Evolutionary conservation across 2,329 filamentous ascomycete species (phyloP).

Genomic region (Arthrobotrys musiformis): DNA sequence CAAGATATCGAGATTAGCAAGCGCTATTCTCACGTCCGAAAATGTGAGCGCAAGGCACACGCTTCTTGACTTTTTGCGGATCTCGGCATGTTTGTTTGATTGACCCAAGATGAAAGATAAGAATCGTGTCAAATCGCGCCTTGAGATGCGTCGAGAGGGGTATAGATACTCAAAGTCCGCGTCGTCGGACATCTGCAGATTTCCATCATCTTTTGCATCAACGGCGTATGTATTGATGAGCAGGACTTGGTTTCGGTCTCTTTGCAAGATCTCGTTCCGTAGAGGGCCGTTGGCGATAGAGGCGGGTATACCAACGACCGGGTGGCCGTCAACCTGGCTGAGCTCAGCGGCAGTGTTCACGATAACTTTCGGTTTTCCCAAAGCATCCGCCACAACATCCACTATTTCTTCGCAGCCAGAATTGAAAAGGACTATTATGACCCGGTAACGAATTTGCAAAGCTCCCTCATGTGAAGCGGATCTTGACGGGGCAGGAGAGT

Average conservation of each 20-base stretch:
- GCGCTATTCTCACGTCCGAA: conserved; percentile 81
- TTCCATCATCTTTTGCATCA: conserved; percentile 71
- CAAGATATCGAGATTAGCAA: conserved; percentile 86
- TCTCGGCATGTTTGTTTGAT: conserved; percentile 78
- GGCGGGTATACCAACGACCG: conserved; percentile 31
- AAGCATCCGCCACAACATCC: conserved; percentile 78
- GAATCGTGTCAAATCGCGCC: conserved; percentile 80
- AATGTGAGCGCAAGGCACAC: conserved; percentile 91
- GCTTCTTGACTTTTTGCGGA: conserved; percentile 80
- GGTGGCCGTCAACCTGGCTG: conserved; percentile 50
- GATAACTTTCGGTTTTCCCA: conserved; percentile 77
- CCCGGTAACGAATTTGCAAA: conserved; percentile 51
- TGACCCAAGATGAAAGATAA: conserved; percentile 83
- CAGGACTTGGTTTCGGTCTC: conserved; percentile 71
- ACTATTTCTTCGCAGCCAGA: conserved; percentile 78
- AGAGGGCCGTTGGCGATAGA: conserved; percentile 63
- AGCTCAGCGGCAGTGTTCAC: conserved; percentile 69
- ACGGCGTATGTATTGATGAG: conserved; percentile 82
- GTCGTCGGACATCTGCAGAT: conserved; percentile 69
- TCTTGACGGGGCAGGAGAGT: conserved; percentile 50
- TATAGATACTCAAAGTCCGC: conserved; percentile 92
- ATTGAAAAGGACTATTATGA: conserved; percentile 75
- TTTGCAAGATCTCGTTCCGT: conserved; percentile 69
- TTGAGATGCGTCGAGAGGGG: conserved; percentile 76
- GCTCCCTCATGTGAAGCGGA: conserved; percentile 50